Evolutionary conservation across 306 rosid genomes (phyloP), one percentile per base, ranked within the genome.

Genomic region (Quercus parvula): DNA sequence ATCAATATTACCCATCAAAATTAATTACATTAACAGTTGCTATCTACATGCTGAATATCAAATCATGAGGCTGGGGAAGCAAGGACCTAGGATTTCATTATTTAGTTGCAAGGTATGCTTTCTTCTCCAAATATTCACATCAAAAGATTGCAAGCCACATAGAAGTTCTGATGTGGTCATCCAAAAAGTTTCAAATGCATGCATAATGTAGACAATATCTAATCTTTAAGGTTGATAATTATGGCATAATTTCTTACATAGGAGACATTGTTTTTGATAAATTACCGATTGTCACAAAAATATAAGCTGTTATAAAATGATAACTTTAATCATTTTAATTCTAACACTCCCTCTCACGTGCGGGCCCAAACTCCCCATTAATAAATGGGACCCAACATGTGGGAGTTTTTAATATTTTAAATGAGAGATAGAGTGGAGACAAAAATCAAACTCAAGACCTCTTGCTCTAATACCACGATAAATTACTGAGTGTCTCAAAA

Each of bases 11-110:
- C 62, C 27, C 15, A 76, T 70, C 44, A 56, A 56, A 69, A 56
- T 33, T 54, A 62, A 80, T 33, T 62, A 82, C 15, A 67, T 24
- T n/a, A 68, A 30, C 64, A 76, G 56, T 35, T 25, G 61, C 18
- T 55, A 55, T 71, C 63, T 56, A 80, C 38, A 19, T 68, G 75
- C 74, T 73, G 63, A 81, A 59, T 25, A 66, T 30, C 25, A 56
- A 25, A 49, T 63, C 54, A 64, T 54, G 41, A 63, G 30, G 63
- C 54, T 49, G 1, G 54, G 54, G 54, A 49, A 49, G 54, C 54
- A 12, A 49, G 54, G 54, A 49, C 54, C 54, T 49, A 49, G 54
- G 54, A 49, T 49, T 49, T 49, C 54, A 49, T 49, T 49, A 49
- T 49, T 49, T 49, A 12, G 15, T 49, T 10, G 54, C 54, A 49